Evolutionary conservation across 345 rosid genomes (phyloP), one percentile per base, ranked within the genome.

Genomic region (Cardiospermum halicacabum): DNA sequence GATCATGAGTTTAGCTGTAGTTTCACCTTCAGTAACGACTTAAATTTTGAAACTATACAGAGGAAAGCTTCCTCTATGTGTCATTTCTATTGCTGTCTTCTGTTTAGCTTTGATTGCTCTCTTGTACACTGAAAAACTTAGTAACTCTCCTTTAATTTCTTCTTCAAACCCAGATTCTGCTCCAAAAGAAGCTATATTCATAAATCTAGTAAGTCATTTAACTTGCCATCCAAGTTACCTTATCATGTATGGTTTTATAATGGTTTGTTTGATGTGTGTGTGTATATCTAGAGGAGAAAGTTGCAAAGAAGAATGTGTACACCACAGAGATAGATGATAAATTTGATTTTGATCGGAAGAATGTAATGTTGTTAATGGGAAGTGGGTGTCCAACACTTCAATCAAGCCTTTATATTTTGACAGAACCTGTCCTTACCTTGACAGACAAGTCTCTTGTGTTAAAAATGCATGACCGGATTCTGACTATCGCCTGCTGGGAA

Each of bases 341-440:
- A 77, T 90, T 88, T 40, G 96, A 93, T 58, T 93, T 88, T 34
- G 94, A 93, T 65, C 84, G 90, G 96, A 90, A 69, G 97, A 93
- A 57, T 93, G 97, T 72, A 76, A 80, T 25, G 83, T 93, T 12
- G 83, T 76, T 21, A 71, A 71, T 1, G 98, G 98, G 27, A 88
- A 85, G 62, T 93, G 97, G 98, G 88, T 85, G 51, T 90, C 74
- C 64, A 86, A 88, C 70, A 74, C 78, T 55, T 75, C 91, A 16
- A 58, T 64, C 24, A 67, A 76, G 80, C 96, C 97, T 28, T 56
- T 90, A 12, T 93, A 93, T 73, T 71, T 92, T 10, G 98, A 93
- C 57, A 71, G 65, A 60, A 82, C 86, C 59, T 93, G 98, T 74
- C 96, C 90, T 0, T 93, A 93, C 71, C 69, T 93, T 3, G 98